These are phyloP conservation scores for Paraleonurus japonicus DNA, from an alignment of 257 asterid genomes.

Conservation along the genomic window DNA sequence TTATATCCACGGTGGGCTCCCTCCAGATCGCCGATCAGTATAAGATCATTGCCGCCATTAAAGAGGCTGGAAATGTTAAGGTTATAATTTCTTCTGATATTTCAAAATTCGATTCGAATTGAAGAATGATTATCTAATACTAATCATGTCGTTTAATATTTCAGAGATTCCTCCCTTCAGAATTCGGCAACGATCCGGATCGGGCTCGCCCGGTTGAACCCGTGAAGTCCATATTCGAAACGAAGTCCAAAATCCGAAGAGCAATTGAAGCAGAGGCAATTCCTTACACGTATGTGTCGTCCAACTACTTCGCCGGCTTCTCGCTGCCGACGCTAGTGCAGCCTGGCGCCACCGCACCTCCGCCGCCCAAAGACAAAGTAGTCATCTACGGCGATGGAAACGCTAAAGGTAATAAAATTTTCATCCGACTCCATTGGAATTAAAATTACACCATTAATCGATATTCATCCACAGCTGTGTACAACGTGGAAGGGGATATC, in stretches of 20 bases:
- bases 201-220: conserved; percentile 59
- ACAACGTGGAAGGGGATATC: conserved; percentile 59
- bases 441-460: no score
- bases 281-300: conserved; percentile 51
- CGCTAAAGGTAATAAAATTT: conserved; percentile 52
- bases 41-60: conserved; percentile 56
- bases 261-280: conserved; percentile 54
- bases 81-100: conserved; percentile 15
- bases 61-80: conserved; percentile 72
- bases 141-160: background rate
- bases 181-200: conserved; percentile 70
- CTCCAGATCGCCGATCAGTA: conserved; percentile 41
- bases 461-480: conserved; percentile 37
- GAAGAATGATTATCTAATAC: no score
- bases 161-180: conserved; percentile 84
- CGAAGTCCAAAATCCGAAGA: conserved; percentile 48
- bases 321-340: conserved; percentile 48
- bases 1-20: conserved; percentile 45
- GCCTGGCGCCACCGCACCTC: conserved; percentile 52
- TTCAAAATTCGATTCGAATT: background rate
- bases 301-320: conserved; percentile 60
- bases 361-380: conserved; percentile 61
- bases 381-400: conserved; percentile 70
- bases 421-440: no score
- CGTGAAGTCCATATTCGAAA: conserved; percentile 39